Conservation (phyloP, 805 yeast species). For the Saturnispora serradocipensis region DNA sequence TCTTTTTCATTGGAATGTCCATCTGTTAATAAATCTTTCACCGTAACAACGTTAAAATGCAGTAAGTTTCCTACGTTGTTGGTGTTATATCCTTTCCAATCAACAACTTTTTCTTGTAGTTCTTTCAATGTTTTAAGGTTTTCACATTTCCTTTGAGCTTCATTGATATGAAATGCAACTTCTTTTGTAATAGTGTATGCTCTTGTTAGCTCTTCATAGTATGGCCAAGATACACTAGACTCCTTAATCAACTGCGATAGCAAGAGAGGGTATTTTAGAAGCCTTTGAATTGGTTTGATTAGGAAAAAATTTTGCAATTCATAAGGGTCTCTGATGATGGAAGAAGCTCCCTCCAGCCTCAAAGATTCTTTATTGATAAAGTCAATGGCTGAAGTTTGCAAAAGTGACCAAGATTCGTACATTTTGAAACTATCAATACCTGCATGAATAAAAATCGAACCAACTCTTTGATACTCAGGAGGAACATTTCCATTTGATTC, state of each 20-base stretch:
- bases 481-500: slow-evolving; percentile 81
- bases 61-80: slow-evolving; percentile 78
- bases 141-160: slow-evolving; percentile 87
- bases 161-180: slow-evolving; percentile 83
- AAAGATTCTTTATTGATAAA: slow-evolving; percentile 57
- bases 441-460: slow-evolving; percentile 79
- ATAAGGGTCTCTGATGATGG: slow-evolving; percentile 69
- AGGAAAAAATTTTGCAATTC: slow-evolving; percentile 85
- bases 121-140: slow-evolving; percentile 64
- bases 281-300: slow-evolving; percentile 89
- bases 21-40: slow-evolving; percentile 43
- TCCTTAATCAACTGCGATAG: slow-evolving; percentile 64
- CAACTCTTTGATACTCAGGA: slow-evolving; percentile 70
- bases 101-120: slow-evolving; percentile 63
- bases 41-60: slow-evolving; percentile 62
- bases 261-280: slow-evolving; percentile 89
- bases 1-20: slow-evolving; percentile 68
- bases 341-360: slow-evolving; percentile 44
- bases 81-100: slow-evolving; percentile 87
- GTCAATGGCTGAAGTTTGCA: slow-evolving; percentile 81
- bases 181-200: slow-evolving; percentile 72
- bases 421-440: slow-evolving; percentile 71
- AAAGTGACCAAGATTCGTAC: slow-evolving; percentile 91
- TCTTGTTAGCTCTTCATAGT: slow-evolving; percentile 55
- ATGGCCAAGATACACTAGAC: slow-evolving; percentile 43